A percentile compares a stretch with the other conserved stretches of the same genome.
Evolutionary conservation across 2,329 filamentous ascomycete species (phyloP).

Genomic region (Trichoderma breve): DNA sequence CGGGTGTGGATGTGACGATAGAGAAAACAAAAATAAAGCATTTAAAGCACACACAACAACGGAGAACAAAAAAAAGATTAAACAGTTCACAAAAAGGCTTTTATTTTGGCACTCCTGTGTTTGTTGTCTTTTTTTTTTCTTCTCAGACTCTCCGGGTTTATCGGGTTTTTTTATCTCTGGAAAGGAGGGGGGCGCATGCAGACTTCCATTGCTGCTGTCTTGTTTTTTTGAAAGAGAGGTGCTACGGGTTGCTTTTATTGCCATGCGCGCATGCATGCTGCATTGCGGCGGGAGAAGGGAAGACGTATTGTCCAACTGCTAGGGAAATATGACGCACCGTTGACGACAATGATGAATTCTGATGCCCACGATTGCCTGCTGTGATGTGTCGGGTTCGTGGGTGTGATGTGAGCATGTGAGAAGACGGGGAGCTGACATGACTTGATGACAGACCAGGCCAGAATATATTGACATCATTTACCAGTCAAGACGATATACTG

Average conservation of each 20-base stretch:
- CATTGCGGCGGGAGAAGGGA: conserved; percentile 8
- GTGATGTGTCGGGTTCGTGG: not conserved
- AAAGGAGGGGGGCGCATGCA: conserved; percentile 9
- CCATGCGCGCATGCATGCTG: conserved; percentile 9
- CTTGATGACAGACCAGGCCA: not conserved
- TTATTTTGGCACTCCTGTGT: not conserved
- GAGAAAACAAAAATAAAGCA: conserved; percentile 17
- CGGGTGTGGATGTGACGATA: conserved; percentile 15
- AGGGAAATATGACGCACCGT: conserved; percentile 21
- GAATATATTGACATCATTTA: not conserved
- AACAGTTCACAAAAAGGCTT: not conserved
- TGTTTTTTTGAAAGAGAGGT: conserved; percentile 10
- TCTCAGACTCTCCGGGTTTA: conserved; percentile 5
- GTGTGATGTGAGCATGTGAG: not conserved
- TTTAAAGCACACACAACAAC: conserved; percentile 13
- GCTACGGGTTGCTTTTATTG: conserved; percentile 15
- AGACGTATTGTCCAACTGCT: conserved; percentile 17
- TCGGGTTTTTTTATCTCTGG: not conserved
- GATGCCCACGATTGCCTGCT: not conserved
- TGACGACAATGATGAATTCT: conserved; percentile 13
- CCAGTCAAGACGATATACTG: not conserved
- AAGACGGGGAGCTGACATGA: not conserved
- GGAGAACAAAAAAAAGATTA: conserved; percentile 17
- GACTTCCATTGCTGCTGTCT: conserved; percentile 11
- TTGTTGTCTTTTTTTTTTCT: not conserved